These are phyloP conservation scores for Westerdykella sp. DNA, from an alignment of 2,329 filamentous ascomycete species.

Conservation along the genomic window DNA sequence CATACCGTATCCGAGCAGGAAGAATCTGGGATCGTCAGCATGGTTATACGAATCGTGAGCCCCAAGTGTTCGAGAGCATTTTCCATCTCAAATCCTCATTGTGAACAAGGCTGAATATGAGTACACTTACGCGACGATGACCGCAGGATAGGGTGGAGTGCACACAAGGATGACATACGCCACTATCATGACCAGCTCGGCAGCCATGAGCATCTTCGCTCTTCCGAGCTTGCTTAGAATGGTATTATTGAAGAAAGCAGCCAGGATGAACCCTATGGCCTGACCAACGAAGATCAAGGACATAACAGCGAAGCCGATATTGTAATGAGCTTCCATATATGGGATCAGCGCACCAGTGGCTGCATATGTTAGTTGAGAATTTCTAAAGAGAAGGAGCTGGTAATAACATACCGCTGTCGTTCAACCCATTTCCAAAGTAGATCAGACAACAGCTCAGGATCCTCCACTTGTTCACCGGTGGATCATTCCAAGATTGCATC, in stretches of 20 bases:
- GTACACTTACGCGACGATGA: slow-evolving; percentile 47
- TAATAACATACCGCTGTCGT: slow-evolving; percentile 52
- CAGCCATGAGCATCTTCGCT: slow-evolving; percentile 56
- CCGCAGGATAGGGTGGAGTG: slow-evolving; percentile 62
- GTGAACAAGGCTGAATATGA: background rate
- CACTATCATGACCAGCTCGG: slow-evolving; percentile 51
- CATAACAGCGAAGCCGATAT: slow-evolving; percentile 70
- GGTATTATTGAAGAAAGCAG: slow-evolving; percentile 62
- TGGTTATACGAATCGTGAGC: background rate
- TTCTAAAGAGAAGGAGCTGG: background rate
- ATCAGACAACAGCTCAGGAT: slow-evolving; percentile 59
- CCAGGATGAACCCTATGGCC: slow-evolving; percentile 67
- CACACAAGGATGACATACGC: slow-evolving; percentile 62
- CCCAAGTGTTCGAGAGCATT: background rate
- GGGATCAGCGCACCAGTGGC: slow-evolving; percentile 72
- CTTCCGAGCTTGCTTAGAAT: slow-evolving; percentile 60
- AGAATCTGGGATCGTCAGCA: slow-evolving; percentile 47
- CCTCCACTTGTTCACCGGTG: slow-evolving; percentile 63
- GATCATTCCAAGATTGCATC: slow-evolving; percentile 53
- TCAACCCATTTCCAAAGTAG: slow-evolving; percentile 64
- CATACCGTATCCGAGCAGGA: slow-evolving; percentile 54
- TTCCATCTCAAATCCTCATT: background rate
- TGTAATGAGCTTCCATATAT: slow-evolving; percentile 70
- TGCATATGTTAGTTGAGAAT: slow-evolving; percentile 6
- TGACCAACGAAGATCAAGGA: slow-evolving; percentile 78